phyloP scores from a whole-genome alignment of 345 rosid genomes.

The Abelmoschus esculentus region DNA sequence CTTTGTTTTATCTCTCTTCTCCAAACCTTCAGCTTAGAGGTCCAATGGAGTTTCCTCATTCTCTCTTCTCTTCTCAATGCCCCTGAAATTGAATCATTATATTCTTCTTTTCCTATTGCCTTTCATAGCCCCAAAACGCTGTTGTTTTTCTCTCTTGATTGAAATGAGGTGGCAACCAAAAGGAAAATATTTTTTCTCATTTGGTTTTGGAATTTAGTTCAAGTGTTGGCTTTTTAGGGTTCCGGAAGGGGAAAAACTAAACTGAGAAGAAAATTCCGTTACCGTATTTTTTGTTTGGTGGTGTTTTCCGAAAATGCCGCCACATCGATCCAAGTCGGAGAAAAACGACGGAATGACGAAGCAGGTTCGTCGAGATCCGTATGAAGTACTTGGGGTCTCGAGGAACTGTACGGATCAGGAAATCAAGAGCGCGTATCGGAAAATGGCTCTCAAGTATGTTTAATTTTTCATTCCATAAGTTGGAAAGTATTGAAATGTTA shows the following conservation, averaged over 20 bases:
- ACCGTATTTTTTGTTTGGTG: background rate
- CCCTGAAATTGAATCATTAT: background rate
- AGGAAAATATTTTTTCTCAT: background rate
- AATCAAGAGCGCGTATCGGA: slow-evolving; percentile 79
- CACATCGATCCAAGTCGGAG: slow-evolving; percentile 66
- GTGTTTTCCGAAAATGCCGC: slow-evolving; percentile 34
- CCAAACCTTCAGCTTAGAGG: slow-evolving; percentile 20
- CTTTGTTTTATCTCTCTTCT: slow-evolving; percentile 17
- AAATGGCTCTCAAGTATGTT: slow-evolving; percentile 87
- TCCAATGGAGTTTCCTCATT: slow-evolving; percentile 11
- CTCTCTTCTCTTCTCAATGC: slow-evolving; percentile 7
- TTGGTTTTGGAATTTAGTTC: slow-evolving; percentile 10
- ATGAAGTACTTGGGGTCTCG: slow-evolving; percentile 73
- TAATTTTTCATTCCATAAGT: background rate
- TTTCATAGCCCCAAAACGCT: background rate
- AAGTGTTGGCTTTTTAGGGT: slow-evolving; percentile 17
- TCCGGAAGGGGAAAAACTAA: background rate
- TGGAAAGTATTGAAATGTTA: background rate
- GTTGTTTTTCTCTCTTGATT: background rate
- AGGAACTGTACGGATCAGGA: slow-evolving; percentile 84
- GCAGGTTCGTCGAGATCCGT: slow-evolving; percentile 87
- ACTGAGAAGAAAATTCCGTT: background rate
- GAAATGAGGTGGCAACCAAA: slow-evolving; percentile 16
- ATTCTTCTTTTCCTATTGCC: background rate
- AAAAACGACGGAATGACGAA: slow-evolving; percentile 46